A percentile compares a stretch with the other conserved stretches of the same genome.
Evolutionary conservation across 176 grass and related monocot species (phyloP).

Genomic region (Secale cereale): DNA sequence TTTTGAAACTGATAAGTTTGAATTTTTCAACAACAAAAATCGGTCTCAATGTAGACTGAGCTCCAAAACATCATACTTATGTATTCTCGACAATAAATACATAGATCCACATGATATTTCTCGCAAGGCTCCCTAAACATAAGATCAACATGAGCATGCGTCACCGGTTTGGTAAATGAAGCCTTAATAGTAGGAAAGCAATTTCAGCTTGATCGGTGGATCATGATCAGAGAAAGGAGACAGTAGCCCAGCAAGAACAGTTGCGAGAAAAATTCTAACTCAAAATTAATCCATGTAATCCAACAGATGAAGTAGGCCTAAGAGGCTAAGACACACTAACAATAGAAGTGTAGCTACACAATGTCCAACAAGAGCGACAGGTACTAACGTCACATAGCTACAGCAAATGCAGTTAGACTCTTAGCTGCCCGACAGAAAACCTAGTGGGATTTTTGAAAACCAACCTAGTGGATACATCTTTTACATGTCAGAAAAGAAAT

Average conservation of each 20-base stretch:
- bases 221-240: neutral
- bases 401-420: conserved; percentile 45
- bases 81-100: too few species aligned
- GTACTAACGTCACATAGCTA: conserved; percentile 18
- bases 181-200: neutral
- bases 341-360: conserved; percentile 36
- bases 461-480: conserved; percentile 33
- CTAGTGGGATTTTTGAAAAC: conserved; percentile 22
- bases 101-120: neutral
- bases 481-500: conserved; percentile 48
- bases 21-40: too few species aligned
- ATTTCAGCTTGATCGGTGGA: neutral
- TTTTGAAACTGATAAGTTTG: too few species aligned
- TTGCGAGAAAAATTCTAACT: neutral
- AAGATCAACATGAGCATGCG: neutral
- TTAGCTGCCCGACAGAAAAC: conserved; percentile 34
- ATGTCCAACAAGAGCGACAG: conserved; percentile 2
- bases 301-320: conserved; percentile 23
- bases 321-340: neutral
- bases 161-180: neutral
- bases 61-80: too few species aligned
- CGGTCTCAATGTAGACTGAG: too few species aligned
- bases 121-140: too few species aligned
- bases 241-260: neutral
- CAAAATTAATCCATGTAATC: conserved; percentile 20